Base-by-base conservation (phyloP, 495 filamentous ascomycete genomes). In the Hamigera avellanea region DNA sequence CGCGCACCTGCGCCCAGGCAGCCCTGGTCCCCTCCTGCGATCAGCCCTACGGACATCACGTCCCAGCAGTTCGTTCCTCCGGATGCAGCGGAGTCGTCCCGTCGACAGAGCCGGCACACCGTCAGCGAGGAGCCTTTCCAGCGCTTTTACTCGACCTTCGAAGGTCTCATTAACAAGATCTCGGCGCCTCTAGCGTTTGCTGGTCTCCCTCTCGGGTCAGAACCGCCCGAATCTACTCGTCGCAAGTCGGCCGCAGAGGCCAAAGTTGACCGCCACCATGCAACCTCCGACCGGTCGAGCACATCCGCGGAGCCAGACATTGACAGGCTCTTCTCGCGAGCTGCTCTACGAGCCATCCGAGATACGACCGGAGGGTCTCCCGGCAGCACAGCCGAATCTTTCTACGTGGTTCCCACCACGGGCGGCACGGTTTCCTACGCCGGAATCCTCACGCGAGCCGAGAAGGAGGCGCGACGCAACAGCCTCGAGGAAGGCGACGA, bases 321-420 rank as follows among this genome's bases (percentile, higher is more conserved):
- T 17, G 74, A 65, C 38, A 77, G 74, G 26, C 64, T 87, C 21
- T 88, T 87, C 59, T 93, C 85, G 3, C 73, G 70, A 37, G 82
- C 87, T 9, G 83, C 87, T 5, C 69, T 95, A 29, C 72, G 76
- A 19, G 83, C 86, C 8, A 62, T 81, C 32, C 61, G 59, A 7
- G 76, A 78, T 30, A 64, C 69, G 9, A 52, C 62, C 1, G 57
- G 59, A 7, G 48, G 55, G 10, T 46, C 57, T 15, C 59, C 61
- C 17, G 56, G 46, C 14, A 64, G 55, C 16, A 59, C 78, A 14
- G 75, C 76, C 25, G 87, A 95, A 51, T 86, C 80, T 18, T 98
- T 96, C 65, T 95, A 95, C 51, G 83, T 98, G 1, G 91, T 98
- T 0, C 91, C 89, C 7, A 79, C 82, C 0, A 83, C 83, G 4